These are phyloP conservation scores for Penicillium capsulatum DNA, from an alignment of 2,329 filamentous ascomycete species.

Conservation along the genomic window DNA sequence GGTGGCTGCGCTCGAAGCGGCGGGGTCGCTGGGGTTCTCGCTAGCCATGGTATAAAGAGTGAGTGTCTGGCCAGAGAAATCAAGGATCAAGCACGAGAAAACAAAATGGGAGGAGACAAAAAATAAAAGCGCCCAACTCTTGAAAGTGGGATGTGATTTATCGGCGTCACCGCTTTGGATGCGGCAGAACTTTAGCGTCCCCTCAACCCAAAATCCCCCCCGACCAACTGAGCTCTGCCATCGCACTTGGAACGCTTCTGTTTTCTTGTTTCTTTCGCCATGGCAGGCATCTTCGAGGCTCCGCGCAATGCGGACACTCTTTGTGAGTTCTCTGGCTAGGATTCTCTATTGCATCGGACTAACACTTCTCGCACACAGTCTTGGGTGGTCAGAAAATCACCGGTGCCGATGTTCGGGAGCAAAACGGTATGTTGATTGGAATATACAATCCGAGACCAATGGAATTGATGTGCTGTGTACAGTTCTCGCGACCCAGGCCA, in stretches of 20 bases:
- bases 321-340: conserved; percentile 51
- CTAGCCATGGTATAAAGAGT: conserved; percentile 29
- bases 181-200: conserved; percentile 42
- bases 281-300: conserved; percentile 96
- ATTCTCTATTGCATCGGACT: conserved; percentile 21
- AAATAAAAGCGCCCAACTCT: conserved; percentile 20
- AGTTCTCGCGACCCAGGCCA: conserved; percentile 94
- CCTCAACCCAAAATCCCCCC: conserved; percentile 22
- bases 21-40: conserved; percentile 28
- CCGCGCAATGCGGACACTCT: conserved; percentile 87
- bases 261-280: conserved; percentile 40
- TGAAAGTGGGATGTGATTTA: conserved; percentile 43
- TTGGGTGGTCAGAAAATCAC: conserved; percentile 97
- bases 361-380: conserved; percentile 52
- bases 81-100: conserved; percentile 11
- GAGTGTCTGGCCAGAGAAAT: conserved; percentile 19
- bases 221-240: conserved; percentile 30
- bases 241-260: conserved; percentile 21
- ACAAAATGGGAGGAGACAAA: conserved; percentile 5
- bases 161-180: conserved; percentile 34
- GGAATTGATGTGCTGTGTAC: conserved; percentile 13
- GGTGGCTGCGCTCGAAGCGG: conserved; percentile 23
- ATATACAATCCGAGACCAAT: conserved; percentile 4
- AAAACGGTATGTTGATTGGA: conserved; percentile 66
- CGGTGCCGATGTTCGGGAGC: conserved; percentile 91